Conservation (phyloP, 2,329 filamentous ascomycete genomes). For the Beauveria varroae region DNA sequence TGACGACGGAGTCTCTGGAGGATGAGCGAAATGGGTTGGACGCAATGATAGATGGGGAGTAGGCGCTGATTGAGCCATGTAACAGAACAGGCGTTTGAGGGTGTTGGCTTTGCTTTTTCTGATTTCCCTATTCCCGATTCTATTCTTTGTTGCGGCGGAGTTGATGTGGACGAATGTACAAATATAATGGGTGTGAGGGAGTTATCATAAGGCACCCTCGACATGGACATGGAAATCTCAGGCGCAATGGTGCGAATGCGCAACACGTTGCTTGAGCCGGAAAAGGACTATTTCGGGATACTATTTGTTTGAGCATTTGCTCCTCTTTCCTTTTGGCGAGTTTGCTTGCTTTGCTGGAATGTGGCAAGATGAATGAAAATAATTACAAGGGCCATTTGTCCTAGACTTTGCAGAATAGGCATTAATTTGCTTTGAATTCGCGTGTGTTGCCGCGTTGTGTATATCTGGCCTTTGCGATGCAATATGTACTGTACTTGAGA, state of each 20-base stretch:
- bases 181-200: conserved; percentile 2
- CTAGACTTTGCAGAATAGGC: too few relatives aligned
- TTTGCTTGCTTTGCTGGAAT: background rate
- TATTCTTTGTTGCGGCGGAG: background rate
- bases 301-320: background rate
- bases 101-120: background rate
- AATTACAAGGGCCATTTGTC: too few relatives aligned
- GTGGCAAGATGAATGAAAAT: background rate
- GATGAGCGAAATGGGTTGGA: conserved; percentile 40
- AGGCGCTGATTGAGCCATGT: conserved; percentile 4
- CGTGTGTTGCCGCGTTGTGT: too few relatives aligned
- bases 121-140: background rate
- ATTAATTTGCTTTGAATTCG: too few relatives aligned
- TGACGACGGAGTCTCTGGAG: conserved; percentile 37
- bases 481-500: too few relatives aligned
- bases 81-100: conserved; percentile 8
- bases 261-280: background rate
- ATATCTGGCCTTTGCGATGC: too few relatives aligned
- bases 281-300: background rate
- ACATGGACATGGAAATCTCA: background rate
- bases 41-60: conserved; percentile 37
- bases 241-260: background rate
- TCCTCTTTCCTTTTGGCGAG: background rate
- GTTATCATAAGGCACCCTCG: background rate
- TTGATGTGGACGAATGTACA: background rate